These are phyloP conservation scores for Cichorium intybus DNA, from an alignment of 140 eudicot genomes.

Conservation along the genomic window DNA sequence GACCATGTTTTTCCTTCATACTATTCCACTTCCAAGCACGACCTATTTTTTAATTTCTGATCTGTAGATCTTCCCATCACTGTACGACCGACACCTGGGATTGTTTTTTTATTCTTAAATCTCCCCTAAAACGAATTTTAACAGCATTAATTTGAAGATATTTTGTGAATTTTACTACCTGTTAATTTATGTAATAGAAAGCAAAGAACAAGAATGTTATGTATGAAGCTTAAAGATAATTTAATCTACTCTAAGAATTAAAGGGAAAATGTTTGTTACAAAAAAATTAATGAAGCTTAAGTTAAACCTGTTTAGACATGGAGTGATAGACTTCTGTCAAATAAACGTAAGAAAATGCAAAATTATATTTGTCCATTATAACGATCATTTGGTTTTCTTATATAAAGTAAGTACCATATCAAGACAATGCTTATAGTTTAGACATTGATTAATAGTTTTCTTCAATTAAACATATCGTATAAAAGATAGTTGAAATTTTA, in stretches of 20 bases:
- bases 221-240: neutral
- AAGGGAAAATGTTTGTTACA: too few relatives aligned
- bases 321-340: too few relatives aligned
- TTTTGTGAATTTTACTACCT: neutral
- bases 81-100: slow-evolving; percentile 22
- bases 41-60: slow-evolving; percentile 9
- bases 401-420: too few relatives aligned
- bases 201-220: neutral
- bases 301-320: too few relatives aligned
- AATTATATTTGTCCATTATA: too few relatives aligned
- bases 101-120: neutral
- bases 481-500: too few relatives aligned
- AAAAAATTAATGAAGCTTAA: too few relatives aligned
- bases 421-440: too few relatives aligned
- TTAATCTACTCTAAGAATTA: neutral
- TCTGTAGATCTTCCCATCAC: slow-evolving; percentile 36
- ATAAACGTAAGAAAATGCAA: too few relatives aligned
- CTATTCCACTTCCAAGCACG: slow-evolving; percentile 40
- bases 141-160: neutral
- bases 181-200: neutral
- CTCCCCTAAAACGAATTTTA: neutral
- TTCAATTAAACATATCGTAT: too few relatives aligned
- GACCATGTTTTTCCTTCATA: slow-evolving; percentile 43
- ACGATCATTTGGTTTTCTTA: too few relatives aligned
- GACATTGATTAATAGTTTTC: too few relatives aligned